Evolutionary conservation across 1,284 basidiomycete genomes (phyloP).

Genomic region (Cerrena zonata): DNA sequence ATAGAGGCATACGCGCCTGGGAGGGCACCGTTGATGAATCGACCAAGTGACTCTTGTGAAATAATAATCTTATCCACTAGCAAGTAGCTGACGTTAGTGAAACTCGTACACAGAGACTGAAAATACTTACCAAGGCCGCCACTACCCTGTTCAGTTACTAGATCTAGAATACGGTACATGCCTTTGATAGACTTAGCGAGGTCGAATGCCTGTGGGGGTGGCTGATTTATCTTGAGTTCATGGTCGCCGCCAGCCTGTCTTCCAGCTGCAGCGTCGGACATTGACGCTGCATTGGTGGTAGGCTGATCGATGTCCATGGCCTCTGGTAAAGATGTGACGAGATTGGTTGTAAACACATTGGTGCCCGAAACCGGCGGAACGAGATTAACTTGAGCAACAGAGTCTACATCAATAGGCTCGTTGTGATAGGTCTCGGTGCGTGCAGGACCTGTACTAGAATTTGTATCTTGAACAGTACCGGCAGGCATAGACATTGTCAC

Average conservation of each 20-base stretch:
- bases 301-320: neutral
- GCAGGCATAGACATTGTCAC: too few species aligned
- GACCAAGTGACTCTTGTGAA: conserved; percentile 39
- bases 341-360: too few species aligned
- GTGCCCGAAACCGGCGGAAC: too few species aligned
- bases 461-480: too few species aligned
- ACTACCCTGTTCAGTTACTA: conserved; percentile 45
- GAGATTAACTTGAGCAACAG: too few species aligned
- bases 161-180: conserved; percentile 47
- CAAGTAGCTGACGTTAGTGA: neutral
- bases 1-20: conserved; percentile 46
- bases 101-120: neutral
- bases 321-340: neutral
- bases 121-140: conserved; percentile 50
- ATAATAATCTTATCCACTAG: conserved; percentile 59
- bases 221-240: neutral
- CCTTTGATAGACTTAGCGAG: conserved; percentile 25
- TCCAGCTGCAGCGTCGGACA: neutral
- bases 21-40: conserved; percentile 39
- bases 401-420: too few species aligned
- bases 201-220: neutral
- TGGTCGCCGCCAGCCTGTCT: neutral
- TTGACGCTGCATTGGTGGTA: neutral
- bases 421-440: too few species aligned
- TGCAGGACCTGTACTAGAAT: too few species aligned